Evolutionary conservation across 192 early-diverging fungal genomes (phyloP).

Genomic region (Lunasporangiospora selenospora): DNA sequence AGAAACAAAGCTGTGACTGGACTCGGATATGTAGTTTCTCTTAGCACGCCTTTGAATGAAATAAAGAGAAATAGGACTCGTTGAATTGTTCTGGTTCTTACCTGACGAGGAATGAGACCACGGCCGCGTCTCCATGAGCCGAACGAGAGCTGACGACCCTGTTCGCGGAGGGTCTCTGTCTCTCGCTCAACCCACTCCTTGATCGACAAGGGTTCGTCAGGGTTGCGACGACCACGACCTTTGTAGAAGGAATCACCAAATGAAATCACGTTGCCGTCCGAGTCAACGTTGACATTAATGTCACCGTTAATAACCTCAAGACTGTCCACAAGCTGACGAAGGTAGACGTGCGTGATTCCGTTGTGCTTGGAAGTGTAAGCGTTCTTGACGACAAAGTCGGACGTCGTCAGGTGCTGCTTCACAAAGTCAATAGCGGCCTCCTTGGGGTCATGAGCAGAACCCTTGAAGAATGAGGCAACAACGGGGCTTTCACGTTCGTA

Average conservation of each 20-base stretch:
- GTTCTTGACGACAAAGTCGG: slow-evolving; percentile 67
- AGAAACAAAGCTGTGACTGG: too few relatives aligned
- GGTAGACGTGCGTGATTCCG: slow-evolving; percentile 87
- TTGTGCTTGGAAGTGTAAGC: slow-evolving; percentile 72
- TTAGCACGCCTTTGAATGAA: too few relatives aligned
- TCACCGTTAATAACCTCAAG: slow-evolving; percentile 82
- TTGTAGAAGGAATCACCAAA: slow-evolving; percentile 75
- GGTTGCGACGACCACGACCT: slow-evolving; percentile 14
- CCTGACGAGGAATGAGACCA: slow-evolving; percentile 1
- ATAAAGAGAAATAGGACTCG: slow-evolving; percentile 2
- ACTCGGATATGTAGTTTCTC: too few relatives aligned
- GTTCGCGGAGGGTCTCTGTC: slow-evolving; percentile 14
- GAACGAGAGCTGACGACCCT: slow-evolving; percentile 31
- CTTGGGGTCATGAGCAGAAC: slow-evolving; percentile 25
- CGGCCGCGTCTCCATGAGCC: slow-evolving; percentile 34
- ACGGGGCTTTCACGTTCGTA: too few relatives aligned
- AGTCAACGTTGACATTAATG: slow-evolving; percentile 83
- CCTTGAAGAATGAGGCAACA: slow-evolving; percentile 25
- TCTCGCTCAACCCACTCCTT: slow-evolving; percentile 53
- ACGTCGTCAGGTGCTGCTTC: slow-evolving; percentile 41
- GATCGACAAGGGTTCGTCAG: slow-evolving; percentile 49
- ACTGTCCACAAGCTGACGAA: slow-evolving; percentile 75
- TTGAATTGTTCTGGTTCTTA: slow-evolving; percentile 7
- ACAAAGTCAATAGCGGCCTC: slow-evolving; percentile 59
- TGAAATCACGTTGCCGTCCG: slow-evolving; percentile 69